phyloP scores from a whole-genome alignment of 306 rosid species.

The Crataegus laevigata region DNA sequence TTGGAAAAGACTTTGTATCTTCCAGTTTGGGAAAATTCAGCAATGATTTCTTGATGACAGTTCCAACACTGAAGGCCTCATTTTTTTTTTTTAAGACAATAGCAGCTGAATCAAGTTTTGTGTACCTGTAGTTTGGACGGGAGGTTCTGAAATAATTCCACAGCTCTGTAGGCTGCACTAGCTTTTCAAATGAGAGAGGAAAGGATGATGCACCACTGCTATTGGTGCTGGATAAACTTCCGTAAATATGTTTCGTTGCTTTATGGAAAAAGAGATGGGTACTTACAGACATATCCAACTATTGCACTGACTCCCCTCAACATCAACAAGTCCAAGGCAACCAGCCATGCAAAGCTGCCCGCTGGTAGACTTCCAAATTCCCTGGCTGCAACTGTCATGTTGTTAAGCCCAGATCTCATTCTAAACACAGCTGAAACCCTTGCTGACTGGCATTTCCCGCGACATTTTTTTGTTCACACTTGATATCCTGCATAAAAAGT shows the following conservation, averaged over 20 bases:
- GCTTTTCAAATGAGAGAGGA: conserved; percentile 71
- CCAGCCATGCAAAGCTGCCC: conserved; percentile 97
- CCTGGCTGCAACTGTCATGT: conserved; percentile 69
- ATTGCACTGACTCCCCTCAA: conserved; percentile 45
- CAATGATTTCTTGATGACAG: conserved; percentile 67
- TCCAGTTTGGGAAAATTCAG: conserved; percentile 79
- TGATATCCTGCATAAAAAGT: conserved; percentile 63
- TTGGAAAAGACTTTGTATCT: conserved; percentile 44
- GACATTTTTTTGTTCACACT: conserved; percentile 39
- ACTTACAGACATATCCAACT: conserved; percentile 72
- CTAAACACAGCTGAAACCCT: conserved; percentile 74
- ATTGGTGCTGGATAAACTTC: conserved; percentile 55
- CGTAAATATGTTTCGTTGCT: conserved; percentile 60
- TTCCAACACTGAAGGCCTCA: conserved; percentile 56
- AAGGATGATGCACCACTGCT: conserved; percentile 34
- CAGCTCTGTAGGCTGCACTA: conserved; percentile 51
- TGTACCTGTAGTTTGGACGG: conserved; percentile 57
- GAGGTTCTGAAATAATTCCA: conserved; percentile 69
- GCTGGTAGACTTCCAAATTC: conserved; percentile 83
- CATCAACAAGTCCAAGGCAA: conserved; percentile 55
- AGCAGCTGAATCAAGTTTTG: conserved; percentile 47
- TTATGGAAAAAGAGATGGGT: conserved; percentile 59
- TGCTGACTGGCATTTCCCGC: conserved; percentile 31
- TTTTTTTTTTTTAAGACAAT: conserved; percentile 39
- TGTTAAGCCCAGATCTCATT: conserved; percentile 66